Conservation (phyloP, 495 filamentous ascomycete genomes). For the Daldinia grandis region DNA sequence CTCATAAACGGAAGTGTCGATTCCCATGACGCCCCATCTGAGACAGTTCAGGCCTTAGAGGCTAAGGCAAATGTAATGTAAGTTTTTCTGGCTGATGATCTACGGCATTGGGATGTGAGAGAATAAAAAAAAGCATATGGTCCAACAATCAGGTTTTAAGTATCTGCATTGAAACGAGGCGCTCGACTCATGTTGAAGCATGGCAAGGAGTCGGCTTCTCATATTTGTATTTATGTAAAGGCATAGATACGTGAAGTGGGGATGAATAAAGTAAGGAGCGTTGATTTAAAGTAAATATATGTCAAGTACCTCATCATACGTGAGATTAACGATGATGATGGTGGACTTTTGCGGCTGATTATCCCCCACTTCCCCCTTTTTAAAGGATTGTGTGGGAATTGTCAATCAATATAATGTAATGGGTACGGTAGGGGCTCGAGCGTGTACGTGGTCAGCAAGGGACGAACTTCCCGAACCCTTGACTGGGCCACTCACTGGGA, state of each 20-base stretch:
- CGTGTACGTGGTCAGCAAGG: background rate
- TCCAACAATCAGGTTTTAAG: background rate
- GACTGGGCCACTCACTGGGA: slow-evolving; percentile 10
- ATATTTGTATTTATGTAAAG: slow-evolving; percentile 1
- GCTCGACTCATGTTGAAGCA: background rate
- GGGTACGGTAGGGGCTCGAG: background rate
- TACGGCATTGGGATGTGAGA: background rate
- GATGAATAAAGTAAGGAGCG: slow-evolving; percentile 1
- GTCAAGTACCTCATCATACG: background rate
- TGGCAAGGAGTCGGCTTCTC: background rate
- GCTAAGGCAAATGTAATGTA: slow-evolving; percentile 56
- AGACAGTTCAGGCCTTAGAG: slow-evolving; percentile 54
- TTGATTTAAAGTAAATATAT: slow-evolving; percentile 1
- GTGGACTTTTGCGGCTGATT: background rate
- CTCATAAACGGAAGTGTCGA: slow-evolving; percentile 43
- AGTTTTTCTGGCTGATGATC: slow-evolving; percentile 8
- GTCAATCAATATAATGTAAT: background rate
- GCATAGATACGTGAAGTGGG: background rate
- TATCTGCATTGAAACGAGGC: slow-evolving; percentile 1
- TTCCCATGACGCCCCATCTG: slow-evolving; percentile 35
- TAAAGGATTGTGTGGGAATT: background rate
- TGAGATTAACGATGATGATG: background rate
- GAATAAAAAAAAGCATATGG: slow-evolving; percentile 13
- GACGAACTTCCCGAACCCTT: slow-evolving; percentile 8
- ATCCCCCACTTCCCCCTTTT: slow-evolving; percentile 2